Percentiles rank a stretch among this genome's conserved stretches.
These are phyloP conservation scores for Epichloe sp. DNA, from an alignment of 2,329 filamentous ascomycete species.

Conservation along the genomic window DNA sequence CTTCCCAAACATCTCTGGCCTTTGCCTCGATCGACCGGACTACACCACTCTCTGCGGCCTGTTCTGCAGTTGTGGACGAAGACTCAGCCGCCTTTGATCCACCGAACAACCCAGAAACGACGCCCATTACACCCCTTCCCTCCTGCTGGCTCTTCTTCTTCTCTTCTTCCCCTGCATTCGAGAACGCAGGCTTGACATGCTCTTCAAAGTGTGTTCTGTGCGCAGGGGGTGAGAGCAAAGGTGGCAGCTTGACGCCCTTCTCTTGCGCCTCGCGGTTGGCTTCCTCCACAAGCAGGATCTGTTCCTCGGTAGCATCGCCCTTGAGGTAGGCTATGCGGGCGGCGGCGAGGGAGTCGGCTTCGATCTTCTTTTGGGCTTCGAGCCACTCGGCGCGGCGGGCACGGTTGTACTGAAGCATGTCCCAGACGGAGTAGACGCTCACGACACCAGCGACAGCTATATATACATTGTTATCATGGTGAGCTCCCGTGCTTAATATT, in stretches of 20 bases:
- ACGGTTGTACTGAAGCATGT: conserved; percentile 49
- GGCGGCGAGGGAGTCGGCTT: conserved; percentile 41
- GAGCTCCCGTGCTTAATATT: no score
- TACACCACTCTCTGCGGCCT: conserved; percentile 7
- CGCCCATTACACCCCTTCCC: conserved; percentile 24
- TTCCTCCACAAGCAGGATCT: conserved; percentile 43
- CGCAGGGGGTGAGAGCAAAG: conserved; percentile 32
- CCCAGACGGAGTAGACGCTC: conserved; percentile 45
- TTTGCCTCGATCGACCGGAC: conserved; percentile 21
- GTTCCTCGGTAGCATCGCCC: conserved; percentile 41
- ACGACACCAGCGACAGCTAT: conserved; percentile 41
- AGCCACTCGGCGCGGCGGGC: conserved; percentile 46
- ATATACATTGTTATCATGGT: no score
- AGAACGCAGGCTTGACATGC: conserved; percentile 19
- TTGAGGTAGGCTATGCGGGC: conserved; percentile 49
- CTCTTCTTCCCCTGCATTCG: conserved; percentile 10
- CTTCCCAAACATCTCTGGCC: conserved; percentile 31
- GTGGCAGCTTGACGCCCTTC: conserved; percentile 34
- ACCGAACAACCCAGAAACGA: conserved; percentile 19
- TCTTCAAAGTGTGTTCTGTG: conserved; percentile 25
- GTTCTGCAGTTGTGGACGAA: conserved; percentile 10
- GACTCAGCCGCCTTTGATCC: conserved; percentile 6
- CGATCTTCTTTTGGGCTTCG: conserved; percentile 39
- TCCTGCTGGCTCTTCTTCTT: conserved; percentile 9
- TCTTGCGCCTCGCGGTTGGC: conserved; percentile 35